A percentile compares a stretch with the other conserved stretches of the same genome.
These are phyloP conservation scores for Ophiostoma ips DNA, from an alignment of 2,329 filamentous ascomycete species.

Conservation along the genomic window DNA sequence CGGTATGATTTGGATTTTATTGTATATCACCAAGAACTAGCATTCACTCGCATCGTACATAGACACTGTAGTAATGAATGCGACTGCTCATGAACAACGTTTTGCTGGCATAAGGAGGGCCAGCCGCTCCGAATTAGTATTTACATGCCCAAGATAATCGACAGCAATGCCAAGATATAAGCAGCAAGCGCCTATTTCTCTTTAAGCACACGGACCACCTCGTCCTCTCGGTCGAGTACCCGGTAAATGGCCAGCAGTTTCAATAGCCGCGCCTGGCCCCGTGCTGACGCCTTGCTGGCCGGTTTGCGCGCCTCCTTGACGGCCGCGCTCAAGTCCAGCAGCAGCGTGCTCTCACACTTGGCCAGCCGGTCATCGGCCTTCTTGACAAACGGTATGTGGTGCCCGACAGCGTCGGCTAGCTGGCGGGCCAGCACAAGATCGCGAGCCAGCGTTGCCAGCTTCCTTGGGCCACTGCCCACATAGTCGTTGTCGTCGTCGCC, in stretches of 20 bases:
- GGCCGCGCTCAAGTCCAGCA: slow-evolving; percentile 41
- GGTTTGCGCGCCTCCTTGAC: slow-evolving; percentile 29
- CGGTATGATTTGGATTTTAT: slow-evolving; percentile 3
- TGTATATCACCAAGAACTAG: slow-evolving; percentile 8
- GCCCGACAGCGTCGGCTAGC: slow-evolving; percentile 31
- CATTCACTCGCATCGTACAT: background rate
- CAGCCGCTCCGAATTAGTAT: background rate
- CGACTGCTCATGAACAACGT: too few species aligned
- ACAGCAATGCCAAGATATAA: too few species aligned
- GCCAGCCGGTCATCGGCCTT: slow-evolving; percentile 38
- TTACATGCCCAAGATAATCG: too few species aligned
- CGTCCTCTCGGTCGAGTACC: slow-evolving; percentile 35
- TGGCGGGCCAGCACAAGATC: slow-evolving; percentile 30
- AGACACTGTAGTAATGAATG: background rate
- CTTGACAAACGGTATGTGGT: slow-evolving; percentile 34
- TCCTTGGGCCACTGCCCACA: slow-evolving; percentile 32
- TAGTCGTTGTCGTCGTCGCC: slow-evolving; percentile 21
- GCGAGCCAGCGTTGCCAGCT: slow-evolving; percentile 30
- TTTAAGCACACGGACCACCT: slow-evolving; percentile 37
- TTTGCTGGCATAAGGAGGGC: background rate
- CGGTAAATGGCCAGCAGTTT: slow-evolving; percentile 39
- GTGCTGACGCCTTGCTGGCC: slow-evolving; percentile 15
- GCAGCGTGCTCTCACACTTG: slow-evolving; percentile 40
- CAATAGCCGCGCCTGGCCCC: slow-evolving; percentile 32
- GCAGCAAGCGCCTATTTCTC: slow-evolving; percentile 10